Conservation (phyloP, 2,329 filamentous ascomycete species). For the Hypomyces perniciosus region DNA sequence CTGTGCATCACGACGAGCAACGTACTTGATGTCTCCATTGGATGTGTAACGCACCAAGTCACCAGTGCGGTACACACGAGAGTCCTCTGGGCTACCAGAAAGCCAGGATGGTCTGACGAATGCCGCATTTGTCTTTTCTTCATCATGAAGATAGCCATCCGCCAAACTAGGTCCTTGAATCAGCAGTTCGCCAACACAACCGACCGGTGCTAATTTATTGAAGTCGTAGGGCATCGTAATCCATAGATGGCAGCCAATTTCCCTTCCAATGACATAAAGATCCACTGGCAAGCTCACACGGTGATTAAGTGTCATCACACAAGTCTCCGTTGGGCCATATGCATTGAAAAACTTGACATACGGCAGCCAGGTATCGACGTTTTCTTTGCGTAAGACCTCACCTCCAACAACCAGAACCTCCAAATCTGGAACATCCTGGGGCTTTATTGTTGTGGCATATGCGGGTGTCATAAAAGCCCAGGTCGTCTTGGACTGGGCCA, state of each 20-base stretch:
- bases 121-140: slow-evolving; percentile 14
- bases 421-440: background rate
- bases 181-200: slow-evolving; percentile 21
- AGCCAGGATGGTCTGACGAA: slow-evolving; percentile 26
- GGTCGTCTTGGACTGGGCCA: background rate
- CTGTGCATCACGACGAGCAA: slow-evolving; percentile 50
- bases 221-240: slow-evolving; percentile 15
- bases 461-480: background rate
- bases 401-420: background rate
- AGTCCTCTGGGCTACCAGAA: slow-evolving; percentile 18
- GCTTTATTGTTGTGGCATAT: background rate
- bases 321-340: too few relatives aligned
- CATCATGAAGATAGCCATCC: slow-evolving; percentile 19
- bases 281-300: background rate
- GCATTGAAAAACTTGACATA: too few relatives aligned
- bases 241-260: slow-evolving; percentile 13
- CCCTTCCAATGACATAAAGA: slow-evolving; percentile 1
- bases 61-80: slow-evolving; percentile 38
- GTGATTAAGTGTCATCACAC: too few relatives aligned
- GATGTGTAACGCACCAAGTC: slow-evolving; percentile 38
- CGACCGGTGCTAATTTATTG: slow-evolving; percentile 14
- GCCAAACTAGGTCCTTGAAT: slow-evolving; percentile 21
- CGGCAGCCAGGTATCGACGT: background rate
- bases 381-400: background rate
- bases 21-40: slow-evolving; percentile 34